Evolutionary conservation across 2,329 filamentous ascomycete species (phyloP), one percentile per base, ranked within the genome.

Genomic region (Cladobotryum protrusum): DNA sequence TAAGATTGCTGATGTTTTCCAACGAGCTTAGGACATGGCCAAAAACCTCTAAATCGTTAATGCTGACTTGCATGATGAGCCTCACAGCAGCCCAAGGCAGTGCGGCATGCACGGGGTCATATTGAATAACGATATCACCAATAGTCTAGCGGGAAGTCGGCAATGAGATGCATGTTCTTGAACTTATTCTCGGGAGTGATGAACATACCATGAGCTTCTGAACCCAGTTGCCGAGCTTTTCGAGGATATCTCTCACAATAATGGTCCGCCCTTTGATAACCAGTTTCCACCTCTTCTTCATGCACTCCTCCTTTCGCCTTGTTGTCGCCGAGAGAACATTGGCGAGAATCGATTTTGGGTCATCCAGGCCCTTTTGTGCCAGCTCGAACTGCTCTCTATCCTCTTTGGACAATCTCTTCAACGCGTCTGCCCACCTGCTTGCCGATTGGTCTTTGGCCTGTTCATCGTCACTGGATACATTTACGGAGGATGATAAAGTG

Each of bases 11-110:
- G 4, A 46, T 37, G 19, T 39, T 46, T 39, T 46, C 44, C 5
- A 46, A 34, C 19, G 44, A 46, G 19, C n/a, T 46, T 6, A 46
- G 13, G 44, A 46, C 44, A 37, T 46, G 34, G 13, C 44, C 44
- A n/a, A 46, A 46, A 9, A 32, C n/a, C 35, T 46, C 44, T 5
- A 46, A 24, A 14, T 46, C 44, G 15, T 46, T 46, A 15, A 17
- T 13, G 19, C 18, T 46, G 44, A 36, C 35, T 17, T 46, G 44
- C 34, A 46, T 46, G 2, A 50, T 33, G 3, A 48, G 40, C 19
- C 37, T 49, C 12, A 55, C 41, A 36, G 54, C 49, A 12, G 54
- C 52, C 52, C 54, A 55, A n/a, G 52, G 54, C 12, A 55, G 44
- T 11, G 44, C 52, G 5, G 34, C 37, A 48, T 55, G 53, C 3